Percentiles rank a stretch among this genome's conserved stretches.
Conservation (phyloP, 2,329 filamentous ascomycete species). For the Cladosporium sp. region DNA sequence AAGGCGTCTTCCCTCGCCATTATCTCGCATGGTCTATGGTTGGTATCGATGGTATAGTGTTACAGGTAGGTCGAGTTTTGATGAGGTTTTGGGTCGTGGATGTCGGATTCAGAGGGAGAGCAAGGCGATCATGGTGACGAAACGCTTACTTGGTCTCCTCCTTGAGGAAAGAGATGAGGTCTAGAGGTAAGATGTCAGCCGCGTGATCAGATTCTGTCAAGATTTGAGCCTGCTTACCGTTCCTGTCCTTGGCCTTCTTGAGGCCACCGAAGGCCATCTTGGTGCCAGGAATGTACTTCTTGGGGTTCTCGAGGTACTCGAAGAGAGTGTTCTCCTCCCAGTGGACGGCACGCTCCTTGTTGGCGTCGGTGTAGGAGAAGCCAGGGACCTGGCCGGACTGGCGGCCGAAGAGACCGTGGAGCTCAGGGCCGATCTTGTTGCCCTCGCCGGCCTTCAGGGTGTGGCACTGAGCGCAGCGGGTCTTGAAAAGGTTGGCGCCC, state of each 20-base stretch:
- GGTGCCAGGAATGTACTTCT: constrained; percentile 99
- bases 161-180: constrained; percentile 85
- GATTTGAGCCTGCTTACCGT: not conserved
- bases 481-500: constrained; percentile 99
- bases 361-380: constrained; percentile 98
- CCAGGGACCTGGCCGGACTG: constrained; percentile 87
- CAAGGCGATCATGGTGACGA: constrained; percentile 1
- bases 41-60: constrained; percentile 12
- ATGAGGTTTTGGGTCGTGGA: not conserved
- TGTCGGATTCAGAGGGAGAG: not conserved
- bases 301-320: constrained; percentile 99
- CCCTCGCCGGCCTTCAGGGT: constrained; percentile 82
- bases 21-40: constrained; percentile 9
- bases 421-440: constrained; percentile 97
- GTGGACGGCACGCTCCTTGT: constrained; percentile 91
- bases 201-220: not conserved
- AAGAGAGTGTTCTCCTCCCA: constrained; percentile 89
- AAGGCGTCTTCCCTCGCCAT: constrained; percentile 7
- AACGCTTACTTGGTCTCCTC: constrained; percentile 62
- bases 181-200: constrained; percentile 65
- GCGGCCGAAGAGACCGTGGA: constrained; percentile 96
- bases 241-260: constrained; percentile 87
- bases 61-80: constrained; percentile 5
- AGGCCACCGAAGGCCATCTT: constrained; percentile 99
- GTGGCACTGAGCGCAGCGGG: constrained; percentile 97